phyloP scores from a whole-genome alignment of 148 eudicot genomes.

The Salicornia ramosissima region DNA sequence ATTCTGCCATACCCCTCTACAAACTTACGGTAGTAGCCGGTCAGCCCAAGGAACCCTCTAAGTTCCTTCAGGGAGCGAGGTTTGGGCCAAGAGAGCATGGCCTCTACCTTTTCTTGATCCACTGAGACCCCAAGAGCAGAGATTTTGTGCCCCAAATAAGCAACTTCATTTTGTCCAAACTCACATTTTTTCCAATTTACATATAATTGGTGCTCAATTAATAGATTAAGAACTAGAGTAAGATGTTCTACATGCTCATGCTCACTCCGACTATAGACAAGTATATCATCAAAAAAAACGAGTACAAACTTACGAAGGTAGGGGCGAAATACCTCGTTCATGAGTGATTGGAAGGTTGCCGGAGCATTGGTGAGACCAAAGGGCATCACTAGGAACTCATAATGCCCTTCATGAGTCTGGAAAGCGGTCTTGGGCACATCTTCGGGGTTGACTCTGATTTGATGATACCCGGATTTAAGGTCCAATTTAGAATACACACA shows the following conservation, averaged over 20 bases:
- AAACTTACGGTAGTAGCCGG: not conserved
- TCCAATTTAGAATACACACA: not conserved
- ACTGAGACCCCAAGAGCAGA: not conserved
- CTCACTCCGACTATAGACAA: not conserved
- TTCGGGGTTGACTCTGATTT: not conserved
- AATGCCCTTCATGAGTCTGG: too few species aligned
- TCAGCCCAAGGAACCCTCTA: not conserved
- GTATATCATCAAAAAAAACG: too few species aligned
- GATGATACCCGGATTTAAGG: not conserved
- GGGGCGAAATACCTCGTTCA: too few species aligned
- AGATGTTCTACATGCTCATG: not conserved
- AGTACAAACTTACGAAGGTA: too few species aligned
- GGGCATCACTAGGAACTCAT: not conserved
- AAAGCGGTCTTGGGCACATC: not conserved
- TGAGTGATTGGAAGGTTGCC: not conserved
- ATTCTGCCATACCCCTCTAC: not conserved
- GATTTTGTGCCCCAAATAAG: not conserved
- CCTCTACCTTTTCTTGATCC: not conserved
- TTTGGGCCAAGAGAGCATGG: not conserved
- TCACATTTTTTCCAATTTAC: not conserved
- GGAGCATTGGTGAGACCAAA: not conserved
- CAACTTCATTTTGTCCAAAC: not conserved
- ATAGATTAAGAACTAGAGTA: too few species aligned
- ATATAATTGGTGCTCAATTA: not conserved
- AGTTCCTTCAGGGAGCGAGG: not conserved